Base-by-base conservation (phyloP, 768 basidiomycete species). In the Tricholoma sp. region DNA sequence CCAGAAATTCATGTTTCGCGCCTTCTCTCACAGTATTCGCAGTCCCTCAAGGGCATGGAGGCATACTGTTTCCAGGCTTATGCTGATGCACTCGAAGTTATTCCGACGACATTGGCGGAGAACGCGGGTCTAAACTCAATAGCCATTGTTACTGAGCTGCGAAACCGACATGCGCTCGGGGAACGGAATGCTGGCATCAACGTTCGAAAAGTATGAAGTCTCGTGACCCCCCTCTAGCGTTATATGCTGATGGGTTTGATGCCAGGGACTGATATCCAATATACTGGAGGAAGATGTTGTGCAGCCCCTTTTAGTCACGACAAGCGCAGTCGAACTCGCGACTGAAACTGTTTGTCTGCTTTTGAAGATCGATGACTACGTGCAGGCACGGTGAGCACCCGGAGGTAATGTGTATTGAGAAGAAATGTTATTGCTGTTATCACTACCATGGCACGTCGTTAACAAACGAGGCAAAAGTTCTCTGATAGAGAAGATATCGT, bases 31-130 rank as follows among this genome's bases (percentile, higher is more conserved):
- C 91, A 97, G 71, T 83, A 96, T 64, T 86, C 94, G 1, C 93
- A 96, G 63, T 89, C 93, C 0, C 80, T 98, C 59, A 96, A 89
- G 72, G 96, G 97, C 50, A 98, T 98, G 89, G 95, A 98, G 72
- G 92, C 96, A 8, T 98, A 98, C 72, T 98, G 97, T 73, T 97
- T 98, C 85, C 92, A 97, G 66, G 95, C 94, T 3, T 99, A 94
- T 67, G 95, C 97, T 27, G 96, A 98, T 66, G 94, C 97, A 1
- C 81, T 99, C 50, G 97, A 98, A 72, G 91, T 98, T 60, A 98
- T 99, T 60, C 97, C 97, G 4, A 96, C 89, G 2, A 99, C 97
- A 0, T 79, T 99, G 19, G 97, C 97, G 22, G 97, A 99, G 75
- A 99, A 99, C 69, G 97, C 97, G 21, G 97, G 97, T 43, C 79